These are phyloP conservation scores for Phaffomyces opuntiae DNA, from an alignment of 805 yeast species.

Conservation along the genomic window DNA sequence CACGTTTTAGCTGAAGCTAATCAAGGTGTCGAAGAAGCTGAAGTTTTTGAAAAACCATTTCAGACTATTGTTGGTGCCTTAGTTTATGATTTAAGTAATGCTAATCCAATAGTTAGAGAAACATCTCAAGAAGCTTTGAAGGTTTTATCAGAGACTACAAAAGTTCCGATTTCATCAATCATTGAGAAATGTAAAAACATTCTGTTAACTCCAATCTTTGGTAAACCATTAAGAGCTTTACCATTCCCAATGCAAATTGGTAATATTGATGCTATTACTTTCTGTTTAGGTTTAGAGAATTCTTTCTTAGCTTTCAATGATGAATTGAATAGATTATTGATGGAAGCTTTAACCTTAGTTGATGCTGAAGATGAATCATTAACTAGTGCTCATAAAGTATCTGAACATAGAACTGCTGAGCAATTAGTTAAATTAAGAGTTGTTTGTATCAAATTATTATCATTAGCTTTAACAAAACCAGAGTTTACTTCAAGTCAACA, in stretches of 20 bases:
- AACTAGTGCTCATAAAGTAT: slow-evolving; percentile 77
- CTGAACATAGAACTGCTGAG: slow-evolving; percentile 83
- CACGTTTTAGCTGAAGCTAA: slow-evolving; percentile 63
- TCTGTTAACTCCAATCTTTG: slow-evolving; percentile 87
- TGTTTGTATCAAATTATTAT: slow-evolving; percentile 77
- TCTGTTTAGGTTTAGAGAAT: slow-evolving; percentile 73
- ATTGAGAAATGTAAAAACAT: slow-evolving; percentile 79
- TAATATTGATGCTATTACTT: slow-evolving; percentile 94
- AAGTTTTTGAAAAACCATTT: slow-evolving; percentile 61
- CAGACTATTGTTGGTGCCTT: slow-evolving; percentile 81
- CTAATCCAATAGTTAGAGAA: slow-evolving; percentile 74
- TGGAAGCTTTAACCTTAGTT: slow-evolving; percentile 89
- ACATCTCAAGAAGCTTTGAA: slow-evolving; percentile 69
- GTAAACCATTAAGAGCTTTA: slow-evolving; percentile 91
- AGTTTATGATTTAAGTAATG: slow-evolving; percentile 87
- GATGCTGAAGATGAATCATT: slow-evolving; percentile 97
- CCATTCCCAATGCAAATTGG: slow-evolving; percentile 99
- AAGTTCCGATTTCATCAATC: slow-evolving; percentile 62
- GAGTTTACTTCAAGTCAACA: slow-evolving; percentile 72
- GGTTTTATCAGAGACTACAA: slow-evolving; percentile 62
- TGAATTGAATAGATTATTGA: slow-evolving; percentile 73
- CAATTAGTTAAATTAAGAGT: slow-evolving; percentile 84
- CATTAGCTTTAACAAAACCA: slow-evolving; percentile 78
- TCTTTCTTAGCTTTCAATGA: slow-evolving; percentile 83
- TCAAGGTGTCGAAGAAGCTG: slow-evolving; percentile 49